Conservation (phyloP, 176 grass and related monocot genomes). For the Poa annua region DNA sequence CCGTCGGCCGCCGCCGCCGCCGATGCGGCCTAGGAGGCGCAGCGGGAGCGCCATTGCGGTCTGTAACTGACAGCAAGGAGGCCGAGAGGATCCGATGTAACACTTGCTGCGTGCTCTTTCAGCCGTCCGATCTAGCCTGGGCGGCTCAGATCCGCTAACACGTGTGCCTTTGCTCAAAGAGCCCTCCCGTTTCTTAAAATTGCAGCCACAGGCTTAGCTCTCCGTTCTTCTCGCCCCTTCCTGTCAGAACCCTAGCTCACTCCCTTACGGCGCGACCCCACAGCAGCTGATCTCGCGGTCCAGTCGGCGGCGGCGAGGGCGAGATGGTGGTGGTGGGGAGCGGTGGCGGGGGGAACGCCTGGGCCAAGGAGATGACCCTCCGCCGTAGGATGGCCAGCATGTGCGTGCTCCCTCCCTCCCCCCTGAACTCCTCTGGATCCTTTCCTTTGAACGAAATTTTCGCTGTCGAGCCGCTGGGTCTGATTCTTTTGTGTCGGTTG, state of each 20-base stretch:
- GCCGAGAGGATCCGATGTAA: background rate
- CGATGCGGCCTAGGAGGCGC: constrained; percentile 48
- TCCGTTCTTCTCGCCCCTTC: background rate
- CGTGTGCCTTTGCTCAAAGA: background rate
- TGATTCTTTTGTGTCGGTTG: constrained; percentile 9
- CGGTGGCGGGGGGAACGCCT: constrained; percentile 26
- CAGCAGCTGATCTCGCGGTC: constrained; percentile 18
- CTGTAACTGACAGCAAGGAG: background rate
- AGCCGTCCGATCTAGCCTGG: background rate
- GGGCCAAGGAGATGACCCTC: constrained; percentile 64
- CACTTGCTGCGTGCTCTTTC: background rate
- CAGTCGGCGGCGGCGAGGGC: background rate
- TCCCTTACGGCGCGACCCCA: constrained; percentile 4
- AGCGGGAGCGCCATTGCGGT: constrained; percentile 45
- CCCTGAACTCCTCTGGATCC: background rate
- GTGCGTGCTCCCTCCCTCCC: background rate
- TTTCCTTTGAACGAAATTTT: background rate
- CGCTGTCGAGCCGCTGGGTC: background rate
- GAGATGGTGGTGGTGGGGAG: constrained; percentile 50
- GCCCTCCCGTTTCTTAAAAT: background rate
- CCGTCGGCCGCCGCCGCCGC: constrained; percentile 25
- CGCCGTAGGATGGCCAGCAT: constrained; percentile 69
- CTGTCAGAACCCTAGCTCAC: constrained; percentile 39
- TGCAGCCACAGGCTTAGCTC: background rate
- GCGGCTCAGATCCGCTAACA: background rate